Conservation (phyloP, 352 stramenopile species). For the Globisporangium solare region DNA sequence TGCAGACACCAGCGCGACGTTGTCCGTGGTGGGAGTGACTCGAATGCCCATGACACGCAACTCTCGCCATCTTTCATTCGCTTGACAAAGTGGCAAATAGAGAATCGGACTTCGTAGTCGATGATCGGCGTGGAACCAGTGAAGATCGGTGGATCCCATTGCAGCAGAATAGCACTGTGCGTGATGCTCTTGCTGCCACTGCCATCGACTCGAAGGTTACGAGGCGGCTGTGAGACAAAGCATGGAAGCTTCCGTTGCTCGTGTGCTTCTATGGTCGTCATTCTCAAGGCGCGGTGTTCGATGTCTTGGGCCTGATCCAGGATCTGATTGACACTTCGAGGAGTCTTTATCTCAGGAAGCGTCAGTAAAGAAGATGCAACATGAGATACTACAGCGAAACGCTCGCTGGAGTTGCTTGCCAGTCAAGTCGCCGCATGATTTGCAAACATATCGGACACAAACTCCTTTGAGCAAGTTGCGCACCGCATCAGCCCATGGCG, state of each 20-base stretch:
- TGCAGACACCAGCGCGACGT: slow-evolving; percentile 56
- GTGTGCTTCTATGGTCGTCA: slow-evolving; percentile 1
- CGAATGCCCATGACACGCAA: slow-evolving; percentile 4
- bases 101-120: slow-evolving; percentile 61
- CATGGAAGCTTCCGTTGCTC: slow-evolving; percentile 7
- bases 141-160: slow-evolving; percentile 70
- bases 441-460: slow-evolving; percentile 27
- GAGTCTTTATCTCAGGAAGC: slow-evolving; percentile 5
- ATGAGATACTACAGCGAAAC: too few species aligned
- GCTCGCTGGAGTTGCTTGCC: not conserved
- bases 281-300: not conserved
- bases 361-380: not conserved
- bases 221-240: slow-evolving; percentile 64
- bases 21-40: slow-evolving; percentile 19
- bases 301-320: slow-evolving; percentile 12
- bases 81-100: slow-evolving; percentile 12
- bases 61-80: not conserved
- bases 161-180: slow-evolving; percentile 40
- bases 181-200: slow-evolving; percentile 16
- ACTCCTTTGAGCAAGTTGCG: slow-evolving; percentile 23
- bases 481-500: slow-evolving; percentile 24
- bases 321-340: slow-evolving; percentile 20
- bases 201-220: slow-evolving; percentile 38
- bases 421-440: slow-evolving; percentile 28
- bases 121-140: slow-evolving; percentile 58